Conservation (phyloP, 257 asterid genomes). For the Rehmannia glutinosa region DNA sequence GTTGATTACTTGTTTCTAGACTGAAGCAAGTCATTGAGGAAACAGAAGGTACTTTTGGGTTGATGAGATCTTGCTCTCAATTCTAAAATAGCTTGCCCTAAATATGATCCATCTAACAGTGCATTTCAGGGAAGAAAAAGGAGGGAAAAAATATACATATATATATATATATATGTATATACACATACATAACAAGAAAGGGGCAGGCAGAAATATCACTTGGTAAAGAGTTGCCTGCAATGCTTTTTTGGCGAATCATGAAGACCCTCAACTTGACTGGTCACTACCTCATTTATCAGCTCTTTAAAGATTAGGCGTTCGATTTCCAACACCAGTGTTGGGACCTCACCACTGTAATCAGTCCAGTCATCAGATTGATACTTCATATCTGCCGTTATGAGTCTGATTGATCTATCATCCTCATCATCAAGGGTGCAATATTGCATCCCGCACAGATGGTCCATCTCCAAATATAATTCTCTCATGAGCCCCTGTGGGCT, state of each 20-base stretch:
- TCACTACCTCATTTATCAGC: slow-evolving; percentile 66
- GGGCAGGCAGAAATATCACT: slow-evolving; percentile 18
- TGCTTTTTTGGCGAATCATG: slow-evolving; percentile 30
- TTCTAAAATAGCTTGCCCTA: neutral
- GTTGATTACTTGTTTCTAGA: neutral
- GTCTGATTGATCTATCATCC: slow-evolving; percentile 39
- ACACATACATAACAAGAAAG: slow-evolving; percentile 20
- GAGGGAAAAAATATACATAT: neutral
- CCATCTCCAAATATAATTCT: slow-evolving; percentile 51
- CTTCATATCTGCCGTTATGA: slow-evolving; percentile 52
- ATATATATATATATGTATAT: too few relatives aligned
- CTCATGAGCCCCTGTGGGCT: slow-evolving; percentile 42
- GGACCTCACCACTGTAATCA: slow-evolving; percentile 35
- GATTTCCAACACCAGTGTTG: slow-evolving; percentile 69
- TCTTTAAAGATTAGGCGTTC: slow-evolving; percentile 88
- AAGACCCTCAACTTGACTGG: slow-evolving; percentile 31
- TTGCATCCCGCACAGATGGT: slow-evolving; percentile 33
- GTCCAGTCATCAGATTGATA: slow-evolving; percentile 58
- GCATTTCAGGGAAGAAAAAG: neutral
- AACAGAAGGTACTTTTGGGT: slow-evolving; percentile 4
- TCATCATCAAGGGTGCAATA: slow-evolving; percentile 37
- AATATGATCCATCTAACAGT: slow-evolving; percentile 7
- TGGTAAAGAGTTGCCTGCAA: slow-evolving; percentile 31
- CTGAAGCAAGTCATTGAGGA: neutral
- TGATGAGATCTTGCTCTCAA: neutral